These are phyloP conservation scores for Aegilops sharonensis DNA, from an alignment of 176 grass and related monocot genomes.

Conservation along the genomic window DNA sequence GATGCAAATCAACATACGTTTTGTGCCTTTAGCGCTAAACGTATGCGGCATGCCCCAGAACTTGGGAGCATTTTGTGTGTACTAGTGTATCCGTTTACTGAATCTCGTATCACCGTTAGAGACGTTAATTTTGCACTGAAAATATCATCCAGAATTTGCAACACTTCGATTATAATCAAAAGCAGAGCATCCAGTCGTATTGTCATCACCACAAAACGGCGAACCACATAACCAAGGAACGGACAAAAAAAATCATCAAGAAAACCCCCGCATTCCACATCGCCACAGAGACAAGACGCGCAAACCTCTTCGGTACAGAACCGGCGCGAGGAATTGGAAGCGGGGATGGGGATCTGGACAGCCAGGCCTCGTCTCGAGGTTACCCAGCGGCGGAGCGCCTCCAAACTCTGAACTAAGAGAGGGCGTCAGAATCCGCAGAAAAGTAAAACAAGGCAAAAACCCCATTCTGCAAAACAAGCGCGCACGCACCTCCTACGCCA, in stretches of 20 bases:
- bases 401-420: not conserved
- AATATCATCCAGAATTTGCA: too few relatives aligned
- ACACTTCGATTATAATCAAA: not conserved
- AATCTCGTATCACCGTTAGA: too few relatives aligned
- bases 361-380: not conserved
- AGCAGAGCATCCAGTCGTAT: not conserved
- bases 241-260: not conserved
- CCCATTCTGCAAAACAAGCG: not conserved
- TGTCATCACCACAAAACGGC: not conserved
- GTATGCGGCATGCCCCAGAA: not conserved
- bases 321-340: not conserved
- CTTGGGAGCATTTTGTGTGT: not conserved
- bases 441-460: not conserved
- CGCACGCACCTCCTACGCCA: not conserved
- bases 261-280: not conserved
- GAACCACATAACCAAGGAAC: not conserved
- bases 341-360: not conserved
- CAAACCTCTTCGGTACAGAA: not conserved
- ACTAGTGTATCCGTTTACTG: not conserved
- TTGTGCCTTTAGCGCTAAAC: not conserved
- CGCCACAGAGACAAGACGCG: not conserved
- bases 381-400: not conserved
- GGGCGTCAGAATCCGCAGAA: not conserved
- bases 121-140: too few relatives aligned
- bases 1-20: conserved; percentile 6